These are phyloP conservation scores for Aspergillus alliaceus DNA, from an alignment of 2,329 filamentous ascomycete genomes.

Conservation along the genomic window DNA sequence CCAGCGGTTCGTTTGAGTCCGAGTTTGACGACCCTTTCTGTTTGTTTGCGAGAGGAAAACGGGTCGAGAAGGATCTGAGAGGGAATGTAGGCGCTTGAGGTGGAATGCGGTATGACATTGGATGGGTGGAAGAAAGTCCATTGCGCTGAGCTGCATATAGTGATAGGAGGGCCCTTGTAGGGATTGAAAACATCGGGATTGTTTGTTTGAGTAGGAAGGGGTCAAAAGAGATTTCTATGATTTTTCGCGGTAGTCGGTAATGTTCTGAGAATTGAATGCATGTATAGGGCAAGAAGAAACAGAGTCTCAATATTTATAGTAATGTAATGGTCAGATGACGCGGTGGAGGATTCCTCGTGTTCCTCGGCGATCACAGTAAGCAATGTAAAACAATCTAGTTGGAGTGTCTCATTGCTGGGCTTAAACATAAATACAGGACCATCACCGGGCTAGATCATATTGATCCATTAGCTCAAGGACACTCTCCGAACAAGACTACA, in stretches of 20 bases:
- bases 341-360: background rate
- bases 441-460: background rate
- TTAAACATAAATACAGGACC: background rate
- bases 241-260: background rate
- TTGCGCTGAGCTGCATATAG: background rate
- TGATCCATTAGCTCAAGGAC: too few relatives aligned
- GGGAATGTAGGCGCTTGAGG: background rate
- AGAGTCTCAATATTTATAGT: too few relatives aligned
- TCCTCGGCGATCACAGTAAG: background rate
- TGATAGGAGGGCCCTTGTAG: background rate
- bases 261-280: background rate
- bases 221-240: background rate
- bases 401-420: background rate
- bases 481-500: background rate
- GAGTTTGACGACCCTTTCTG: background rate
- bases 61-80: background rate
- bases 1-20: background rate
- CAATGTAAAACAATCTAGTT: background rate
- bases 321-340: background rate
- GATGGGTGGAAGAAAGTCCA: background rate
- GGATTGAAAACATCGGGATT: background rate
- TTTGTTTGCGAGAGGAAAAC: background rate
- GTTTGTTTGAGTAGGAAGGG: background rate
- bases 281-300: too few relatives aligned
- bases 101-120: background rate